Conservation (phyloP, 1,139 yeast species). For the Pneumocystis canis region DNA sequence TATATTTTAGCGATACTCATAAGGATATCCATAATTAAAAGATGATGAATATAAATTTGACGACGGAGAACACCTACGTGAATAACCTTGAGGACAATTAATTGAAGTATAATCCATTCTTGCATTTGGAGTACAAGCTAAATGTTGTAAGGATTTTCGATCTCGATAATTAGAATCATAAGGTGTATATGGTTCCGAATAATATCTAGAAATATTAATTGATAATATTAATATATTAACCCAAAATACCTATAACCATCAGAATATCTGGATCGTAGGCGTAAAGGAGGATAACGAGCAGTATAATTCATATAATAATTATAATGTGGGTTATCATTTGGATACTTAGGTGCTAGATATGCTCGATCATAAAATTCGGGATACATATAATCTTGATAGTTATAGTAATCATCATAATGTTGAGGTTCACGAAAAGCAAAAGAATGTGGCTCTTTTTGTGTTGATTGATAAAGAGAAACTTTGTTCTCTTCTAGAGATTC, state of each 20-base stretch:
- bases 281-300: background rate
- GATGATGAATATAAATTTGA: background rate
- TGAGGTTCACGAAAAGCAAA: background rate
- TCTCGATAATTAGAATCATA: background rate
- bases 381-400: background rate
- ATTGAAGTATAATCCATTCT: background rate
- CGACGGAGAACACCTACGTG: background rate
- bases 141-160: background rate
- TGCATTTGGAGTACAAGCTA: background rate
- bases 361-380: background rate
- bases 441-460: background rate
- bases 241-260: background rate
- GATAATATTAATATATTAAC: background rate
- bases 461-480: background rate
- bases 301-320: background rate
- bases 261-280: background rate
- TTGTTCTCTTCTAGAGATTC: background rate
- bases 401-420: background rate
- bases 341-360: background rate
- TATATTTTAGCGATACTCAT: background rate
- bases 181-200: background rate
- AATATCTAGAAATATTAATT: background rate
- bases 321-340: background rate
- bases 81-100: background rate
- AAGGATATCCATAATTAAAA: background rate